Evolutionary conservation across 768 basidiomycete species (phyloP).

Genomic region (Neoboletus subvelutipes): DNA sequence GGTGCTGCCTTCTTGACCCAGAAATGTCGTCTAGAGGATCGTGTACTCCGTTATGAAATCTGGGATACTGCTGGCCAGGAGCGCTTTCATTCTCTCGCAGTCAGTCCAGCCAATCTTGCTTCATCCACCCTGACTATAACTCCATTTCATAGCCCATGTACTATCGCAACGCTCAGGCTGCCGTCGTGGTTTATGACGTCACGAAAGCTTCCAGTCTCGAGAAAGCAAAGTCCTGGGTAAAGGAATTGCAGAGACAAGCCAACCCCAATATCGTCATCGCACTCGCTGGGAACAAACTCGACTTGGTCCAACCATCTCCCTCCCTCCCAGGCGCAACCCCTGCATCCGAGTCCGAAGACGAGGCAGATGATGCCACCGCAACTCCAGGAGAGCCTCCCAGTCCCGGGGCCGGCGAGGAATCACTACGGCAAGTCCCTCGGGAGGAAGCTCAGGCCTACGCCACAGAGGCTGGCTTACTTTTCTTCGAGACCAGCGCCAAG

Average conservation of each 20-base stretch:
- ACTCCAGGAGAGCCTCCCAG: constrained; percentile 71
- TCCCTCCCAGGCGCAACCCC: constrained; percentile 49
- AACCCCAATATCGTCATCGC: constrained; percentile 99
- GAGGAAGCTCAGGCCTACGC: constrained; percentile 98
- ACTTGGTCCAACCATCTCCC: constrained; percentile 73
- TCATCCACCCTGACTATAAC: constrained; percentile 8
- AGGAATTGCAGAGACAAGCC: constrained; percentile 97
- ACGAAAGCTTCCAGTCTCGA: constrained; percentile 95
- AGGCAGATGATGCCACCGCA: constrained; percentile 89
- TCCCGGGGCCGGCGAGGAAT: constrained; percentile 59
- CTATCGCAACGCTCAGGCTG: constrained; percentile 96
- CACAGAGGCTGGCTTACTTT: constrained; percentile 88
- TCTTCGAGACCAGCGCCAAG: constrained; percentile 98
- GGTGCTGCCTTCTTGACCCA: constrained; percentile 95
- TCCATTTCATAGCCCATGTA: constrained; percentile 80
- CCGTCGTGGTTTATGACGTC: constrained; percentile 97
- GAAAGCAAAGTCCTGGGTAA: constrained; percentile 99
- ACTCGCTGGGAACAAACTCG: constrained; percentile 95
- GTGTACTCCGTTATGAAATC: constrained; percentile 90
- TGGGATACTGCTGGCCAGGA: constrained; percentile 97
- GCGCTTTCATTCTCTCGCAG: constrained; percentile 95
- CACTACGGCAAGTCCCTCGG: constrained; percentile 82
- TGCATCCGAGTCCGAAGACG: constrained; percentile 76
- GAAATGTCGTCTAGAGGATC: constrained; percentile 94
- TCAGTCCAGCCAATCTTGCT: constrained; percentile 39